Conservation (phyloP, 257 asterid genomes). For the Thymus mandschuricus region DNA sequence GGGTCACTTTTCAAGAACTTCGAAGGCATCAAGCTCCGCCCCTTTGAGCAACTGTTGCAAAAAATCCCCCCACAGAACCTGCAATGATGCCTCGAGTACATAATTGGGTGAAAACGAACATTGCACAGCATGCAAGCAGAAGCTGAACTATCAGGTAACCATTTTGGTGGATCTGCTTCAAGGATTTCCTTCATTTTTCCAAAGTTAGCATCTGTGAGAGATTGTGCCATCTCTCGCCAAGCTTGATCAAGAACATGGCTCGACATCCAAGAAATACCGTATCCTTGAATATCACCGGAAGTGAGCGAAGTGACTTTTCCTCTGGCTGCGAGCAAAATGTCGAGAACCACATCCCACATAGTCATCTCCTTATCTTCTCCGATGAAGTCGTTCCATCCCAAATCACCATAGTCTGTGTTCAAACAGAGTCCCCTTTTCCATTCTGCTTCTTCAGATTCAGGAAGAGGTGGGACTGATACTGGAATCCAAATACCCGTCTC, state of each 20-base stretch:
- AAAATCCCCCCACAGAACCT: conserved; percentile 78
- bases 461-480: conserved; percentile 73
- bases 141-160: conserved; percentile 83
- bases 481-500: conserved; percentile 80
- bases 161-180: conserved; percentile 76
- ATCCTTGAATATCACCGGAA: conserved; percentile 56
- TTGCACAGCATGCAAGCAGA: conserved; percentile 78
- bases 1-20: conserved; percentile 60
- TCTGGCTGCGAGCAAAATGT: conserved; percentile 65
- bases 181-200: conserved; percentile 58
- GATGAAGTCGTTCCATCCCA: conserved; percentile 51
- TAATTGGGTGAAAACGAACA: conserved; percentile 71
- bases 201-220: conserved; percentile 62
- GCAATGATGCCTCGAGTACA: conserved; percentile 81
- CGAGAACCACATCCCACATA: conserved; percentile 81
- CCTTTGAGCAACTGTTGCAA: conserved; percentile 65
- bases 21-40: conserved; percentile 72
- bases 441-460: conserved; percentile 62
- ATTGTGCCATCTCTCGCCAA: conserved; percentile 81
- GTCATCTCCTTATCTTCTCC: conserved; percentile 75
- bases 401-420: conserved; percentile 52
- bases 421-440: conserved; percentile 62
- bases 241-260: conserved; percentile 64
- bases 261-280: conserved; percentile 55
- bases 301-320: conserved; percentile 60